Evolutionary conservation across 805 yeast species (phyloP).

Genomic region (Ogataea paraovalis): DNA sequence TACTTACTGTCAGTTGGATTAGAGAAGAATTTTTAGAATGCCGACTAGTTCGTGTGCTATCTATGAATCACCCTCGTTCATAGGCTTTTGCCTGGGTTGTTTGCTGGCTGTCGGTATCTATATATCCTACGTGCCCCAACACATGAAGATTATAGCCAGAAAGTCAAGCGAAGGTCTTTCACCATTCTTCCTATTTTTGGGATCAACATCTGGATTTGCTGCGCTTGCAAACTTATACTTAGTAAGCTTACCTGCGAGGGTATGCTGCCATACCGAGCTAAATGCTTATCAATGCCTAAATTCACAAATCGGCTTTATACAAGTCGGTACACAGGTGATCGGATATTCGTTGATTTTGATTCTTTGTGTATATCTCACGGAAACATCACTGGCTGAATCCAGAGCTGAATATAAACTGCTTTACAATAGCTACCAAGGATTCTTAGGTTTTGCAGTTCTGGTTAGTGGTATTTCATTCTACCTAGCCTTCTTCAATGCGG

Average conservation of each 20-base stretch:
- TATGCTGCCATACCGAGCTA: conserved; percentile 50
- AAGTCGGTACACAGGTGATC: conserved; percentile 58
- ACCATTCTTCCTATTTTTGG: conserved; percentile 65
- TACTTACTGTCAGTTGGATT: too few species aligned
- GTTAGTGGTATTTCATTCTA: conserved; percentile 35
- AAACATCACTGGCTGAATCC: conserved; percentile 43
- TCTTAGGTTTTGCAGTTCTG: conserved; percentile 34
- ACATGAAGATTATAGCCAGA: conserved; percentile 50
- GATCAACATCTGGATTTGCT: conserved; percentile 64
- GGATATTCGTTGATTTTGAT: conserved; percentile 57
- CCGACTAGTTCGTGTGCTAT: conserved; percentile 32
- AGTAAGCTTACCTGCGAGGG: conserved; percentile 54
- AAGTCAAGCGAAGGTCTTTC: conserved; percentile 75
- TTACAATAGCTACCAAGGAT: conserved; percentile 37
- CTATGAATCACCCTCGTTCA: conserved; percentile 46
- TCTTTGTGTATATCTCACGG: conserved; percentile 48
- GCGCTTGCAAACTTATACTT: conserved; percentile 64
- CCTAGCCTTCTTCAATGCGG: conserved; percentile 20
- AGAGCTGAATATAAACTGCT: conserved; percentile 41
- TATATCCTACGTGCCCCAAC: conserved; percentile 74
- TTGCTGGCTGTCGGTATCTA: conserved; percentile 63
- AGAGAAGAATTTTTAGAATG: not conserved
- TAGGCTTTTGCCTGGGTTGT: conserved; percentile 47
- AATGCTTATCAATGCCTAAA: conserved; percentile 56
- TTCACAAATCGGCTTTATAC: conserved; percentile 62